Conservation (phyloP, 2,329 filamentous ascomycete species). For the Elsinoe necatrix region DNA sequence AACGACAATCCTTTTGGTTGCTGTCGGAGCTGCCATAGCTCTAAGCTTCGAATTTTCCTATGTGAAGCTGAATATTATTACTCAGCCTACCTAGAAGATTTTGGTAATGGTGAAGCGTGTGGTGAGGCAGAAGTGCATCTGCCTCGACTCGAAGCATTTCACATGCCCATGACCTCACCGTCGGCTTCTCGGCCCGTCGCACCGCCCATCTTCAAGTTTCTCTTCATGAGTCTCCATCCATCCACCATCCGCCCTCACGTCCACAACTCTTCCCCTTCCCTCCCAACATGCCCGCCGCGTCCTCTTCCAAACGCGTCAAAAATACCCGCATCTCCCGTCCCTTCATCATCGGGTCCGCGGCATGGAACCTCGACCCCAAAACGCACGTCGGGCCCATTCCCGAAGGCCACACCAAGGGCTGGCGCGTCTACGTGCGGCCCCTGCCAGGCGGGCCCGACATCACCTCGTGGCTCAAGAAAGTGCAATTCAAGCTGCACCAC, state of each 20-base stretch:
- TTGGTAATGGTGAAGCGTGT: background rate
- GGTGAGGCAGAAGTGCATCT: background rate
- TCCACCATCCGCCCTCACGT: background rate
- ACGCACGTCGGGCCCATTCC: slow-evolving; percentile 72
- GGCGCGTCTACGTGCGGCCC: slow-evolving; percentile 89
- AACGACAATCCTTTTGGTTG: slow-evolving; percentile 73
- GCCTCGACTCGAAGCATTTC: slow-evolving; percentile 1
- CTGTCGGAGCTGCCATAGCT: slow-evolving; percentile 41
- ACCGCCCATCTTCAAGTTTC: background rate
- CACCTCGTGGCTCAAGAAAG: slow-evolving; percentile 90
- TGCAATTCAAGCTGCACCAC: slow-evolving; percentile 97
- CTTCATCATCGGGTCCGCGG: slow-evolving; percentile 43
- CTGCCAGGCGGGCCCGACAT: slow-evolving; percentile 78
- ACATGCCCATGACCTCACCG: slow-evolving; percentile 14
- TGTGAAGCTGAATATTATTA: background rate
- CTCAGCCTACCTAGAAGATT: background rate
- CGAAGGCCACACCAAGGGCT: slow-evolving; percentile 90
- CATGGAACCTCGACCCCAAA: slow-evolving; percentile 55
- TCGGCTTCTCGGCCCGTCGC: slow-evolving; percentile 9
- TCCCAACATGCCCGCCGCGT: slow-evolving; percentile 27
- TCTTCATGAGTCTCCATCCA: no score
- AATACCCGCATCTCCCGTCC: slow-evolving; percentile 27
- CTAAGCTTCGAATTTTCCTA: background rate
- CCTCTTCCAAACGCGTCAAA: slow-evolving; percentile 29
- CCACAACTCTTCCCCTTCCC: background rate